These are phyloP conservation scores for Epichloe baconii DNA, from an alignment of 2,329 filamentous ascomycete species.

Conservation along the genomic window DNA sequence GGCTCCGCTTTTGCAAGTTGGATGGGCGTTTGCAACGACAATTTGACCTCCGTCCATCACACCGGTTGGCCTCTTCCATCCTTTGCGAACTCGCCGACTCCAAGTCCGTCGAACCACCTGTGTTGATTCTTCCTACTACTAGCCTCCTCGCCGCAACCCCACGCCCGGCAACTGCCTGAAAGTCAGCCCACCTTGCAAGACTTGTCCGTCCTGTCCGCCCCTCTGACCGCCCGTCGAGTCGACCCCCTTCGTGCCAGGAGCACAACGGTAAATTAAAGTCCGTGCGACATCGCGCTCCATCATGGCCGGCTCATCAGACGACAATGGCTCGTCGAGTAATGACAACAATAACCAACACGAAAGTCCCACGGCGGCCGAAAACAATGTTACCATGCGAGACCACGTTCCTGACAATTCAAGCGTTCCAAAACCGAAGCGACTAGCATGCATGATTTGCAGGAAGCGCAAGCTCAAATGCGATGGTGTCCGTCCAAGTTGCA, in stretches of 20 bases:
- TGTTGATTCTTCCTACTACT: neutral
- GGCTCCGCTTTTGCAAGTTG: no score
- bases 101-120: neutral
- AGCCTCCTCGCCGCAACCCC: neutral
- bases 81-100: neutral
- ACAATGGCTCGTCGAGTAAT: constrained; percentile 21
- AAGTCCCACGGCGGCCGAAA: constrained; percentile 22
- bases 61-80: neutral
- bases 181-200: neutral
- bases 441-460: constrained; percentile 88
- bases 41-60: neutral
- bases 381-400: constrained; percentile 18
- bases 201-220: neutral
- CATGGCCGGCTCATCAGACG: constrained; percentile 27
- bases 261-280: neutral
- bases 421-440: constrained; percentile 73
- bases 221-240: no score
- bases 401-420: constrained; percentile 35
- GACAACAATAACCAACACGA: constrained; percentile 17
- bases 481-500: constrained; percentile 70
- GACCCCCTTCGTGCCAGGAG: neutral
- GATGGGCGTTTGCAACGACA: neutral
- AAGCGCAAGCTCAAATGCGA: constrained; percentile 89
- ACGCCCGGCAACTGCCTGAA: constrained; percentile 1
- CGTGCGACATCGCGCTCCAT: neutral